These are phyloP conservation scores for Podospora comata DNA, from an alignment of 495 filamentous ascomycete species.

Conservation along the genomic window DNA sequence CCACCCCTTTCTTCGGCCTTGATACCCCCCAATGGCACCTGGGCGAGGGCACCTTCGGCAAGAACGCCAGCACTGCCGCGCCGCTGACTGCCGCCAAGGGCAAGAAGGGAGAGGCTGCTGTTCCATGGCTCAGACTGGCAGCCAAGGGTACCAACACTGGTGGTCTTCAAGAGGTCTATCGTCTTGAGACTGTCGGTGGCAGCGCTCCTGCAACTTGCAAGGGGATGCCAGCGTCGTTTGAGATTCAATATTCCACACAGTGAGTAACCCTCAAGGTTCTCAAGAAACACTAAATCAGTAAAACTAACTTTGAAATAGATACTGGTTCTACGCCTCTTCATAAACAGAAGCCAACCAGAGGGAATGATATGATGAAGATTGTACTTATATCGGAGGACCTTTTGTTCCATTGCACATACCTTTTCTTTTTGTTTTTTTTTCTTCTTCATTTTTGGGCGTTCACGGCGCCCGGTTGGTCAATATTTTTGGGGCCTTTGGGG, in stretches of 20 bases:
- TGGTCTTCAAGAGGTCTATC: slow-evolving; percentile 69
- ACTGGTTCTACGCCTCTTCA: slow-evolving; percentile 39
- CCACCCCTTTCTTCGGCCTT: slow-evolving; percentile 77
- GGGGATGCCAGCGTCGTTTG: slow-evolving; percentile 58
- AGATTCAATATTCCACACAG: slow-evolving; percentile 77
- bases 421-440: slow-evolving; percentile 3
- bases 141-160: slow-evolving; percentile 50
- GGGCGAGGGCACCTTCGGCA: slow-evolving; percentile 61
- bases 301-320: slow-evolving; percentile 28
- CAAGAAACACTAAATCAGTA: not conserved
- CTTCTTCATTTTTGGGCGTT: slow-evolving; percentile 11
- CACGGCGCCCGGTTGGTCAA: not conserved
- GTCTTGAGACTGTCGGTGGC: slow-evolving; percentile 84
- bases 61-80: slow-evolving; percentile 52
- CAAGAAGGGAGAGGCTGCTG: slow-evolving; percentile 53
- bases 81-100: slow-evolving; percentile 56
- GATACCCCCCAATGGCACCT: slow-evolving; percentile 49
- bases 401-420: slow-evolving; percentile 5
- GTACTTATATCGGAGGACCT: not conserved
- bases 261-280: slow-evolving; percentile 48
- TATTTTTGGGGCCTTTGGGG: not conserved
- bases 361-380: not conserved
- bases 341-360: not conserved
- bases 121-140: slow-evolving; percentile 67
- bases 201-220: slow-evolving; percentile 71